phyloP scores from a whole-genome alignment of 1,284 basidiomycete species.

The Phaffia rhodozyma region DNA sequence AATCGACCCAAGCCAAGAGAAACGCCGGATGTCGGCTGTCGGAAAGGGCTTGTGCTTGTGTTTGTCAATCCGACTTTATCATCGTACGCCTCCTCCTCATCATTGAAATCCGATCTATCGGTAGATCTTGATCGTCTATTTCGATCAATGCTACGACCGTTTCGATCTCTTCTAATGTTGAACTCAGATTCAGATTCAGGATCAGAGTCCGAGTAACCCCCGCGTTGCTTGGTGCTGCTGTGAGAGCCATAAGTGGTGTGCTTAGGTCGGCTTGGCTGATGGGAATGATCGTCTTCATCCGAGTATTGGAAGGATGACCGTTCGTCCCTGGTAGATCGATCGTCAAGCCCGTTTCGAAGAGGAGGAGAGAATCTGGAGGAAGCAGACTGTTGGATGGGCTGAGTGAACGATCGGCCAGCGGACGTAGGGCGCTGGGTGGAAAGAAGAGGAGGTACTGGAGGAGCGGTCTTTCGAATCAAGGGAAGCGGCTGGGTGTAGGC shows the following conservation, averaged over 20 bases:
- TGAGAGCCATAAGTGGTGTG: too few species aligned
- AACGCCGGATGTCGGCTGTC: not conserved
- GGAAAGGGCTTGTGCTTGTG: too few species aligned
- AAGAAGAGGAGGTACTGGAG: not conserved
- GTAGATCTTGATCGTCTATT: too few species aligned
- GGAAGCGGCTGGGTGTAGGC: conserved; percentile 10
- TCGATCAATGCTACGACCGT: too few species aligned
- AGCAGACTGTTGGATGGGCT: not conserved
- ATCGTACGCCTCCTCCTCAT: not conserved
- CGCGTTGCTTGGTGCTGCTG: too few species aligned
- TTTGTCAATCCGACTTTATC: conserved; percentile 10
- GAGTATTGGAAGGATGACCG: conserved; percentile 1
- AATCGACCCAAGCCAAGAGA: not conserved
- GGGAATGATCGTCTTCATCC: not conserved
- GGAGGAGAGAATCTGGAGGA: not conserved
- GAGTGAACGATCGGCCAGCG: not conserved
- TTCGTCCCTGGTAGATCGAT: not conserved
- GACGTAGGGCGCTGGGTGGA: not conserved
- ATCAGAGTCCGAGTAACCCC: too few species aligned
- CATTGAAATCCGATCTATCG: not conserved
- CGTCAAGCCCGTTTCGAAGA: not conserved
- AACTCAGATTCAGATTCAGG: too few species aligned
- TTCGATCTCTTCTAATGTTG: too few species aligned
- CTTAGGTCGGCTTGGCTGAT: too few species aligned
- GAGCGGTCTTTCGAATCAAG: not conserved